Percentiles rank a stretch among this genome's conserved stretches.
Conservation (phyloP, 2,329 filamentous ascomycete species). For the Cadophora sp. region DNA sequence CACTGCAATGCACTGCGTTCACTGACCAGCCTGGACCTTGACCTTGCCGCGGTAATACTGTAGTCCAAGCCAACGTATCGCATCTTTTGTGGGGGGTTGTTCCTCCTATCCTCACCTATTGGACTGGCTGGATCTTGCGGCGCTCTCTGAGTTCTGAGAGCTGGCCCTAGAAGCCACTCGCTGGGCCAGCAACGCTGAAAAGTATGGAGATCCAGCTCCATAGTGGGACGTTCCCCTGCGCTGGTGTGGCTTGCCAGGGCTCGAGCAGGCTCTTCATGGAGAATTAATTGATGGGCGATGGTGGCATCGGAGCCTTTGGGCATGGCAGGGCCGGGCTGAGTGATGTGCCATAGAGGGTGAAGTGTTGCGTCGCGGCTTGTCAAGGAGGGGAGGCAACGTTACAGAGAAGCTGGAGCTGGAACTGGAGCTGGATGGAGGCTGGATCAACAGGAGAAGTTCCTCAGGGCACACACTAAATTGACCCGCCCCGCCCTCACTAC, state of each 20-base stretch:
- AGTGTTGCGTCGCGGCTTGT: not conserved
- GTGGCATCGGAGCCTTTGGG: conserved; percentile 15
- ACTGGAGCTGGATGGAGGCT: not conserved
- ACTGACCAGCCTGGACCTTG: not conserved
- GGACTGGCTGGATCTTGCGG: conserved; percentile 9
- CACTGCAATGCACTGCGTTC: not conserved
- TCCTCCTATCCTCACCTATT: not conserved
- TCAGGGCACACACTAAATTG: not conserved
- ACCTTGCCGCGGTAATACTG: not conserved
- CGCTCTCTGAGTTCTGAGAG: conserved; percentile 4
- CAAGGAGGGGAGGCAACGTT: conserved; percentile 1
- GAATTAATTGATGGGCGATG: not conserved
- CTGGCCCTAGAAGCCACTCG: conserved; percentile 2
- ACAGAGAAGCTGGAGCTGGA: conserved; percentile 5
- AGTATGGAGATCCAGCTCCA: conserved; percentile 17
- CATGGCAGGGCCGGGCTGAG: not conserved
- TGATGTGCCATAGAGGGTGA: conserved; percentile 9
- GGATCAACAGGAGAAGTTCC: not conserved
- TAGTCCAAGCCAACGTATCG: not conserved
- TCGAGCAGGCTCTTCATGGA: conserved; percentile 1
- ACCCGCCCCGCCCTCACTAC: not conserved
- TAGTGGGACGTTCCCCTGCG: conserved; percentile 21
- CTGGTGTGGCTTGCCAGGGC: conserved; percentile 24
- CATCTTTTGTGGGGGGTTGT: conserved; percentile 2
- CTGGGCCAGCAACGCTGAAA: not conserved